Conservation (phyloP, 108 stramenopile species). For the Pseudonitzschia multiseries region DNA sequence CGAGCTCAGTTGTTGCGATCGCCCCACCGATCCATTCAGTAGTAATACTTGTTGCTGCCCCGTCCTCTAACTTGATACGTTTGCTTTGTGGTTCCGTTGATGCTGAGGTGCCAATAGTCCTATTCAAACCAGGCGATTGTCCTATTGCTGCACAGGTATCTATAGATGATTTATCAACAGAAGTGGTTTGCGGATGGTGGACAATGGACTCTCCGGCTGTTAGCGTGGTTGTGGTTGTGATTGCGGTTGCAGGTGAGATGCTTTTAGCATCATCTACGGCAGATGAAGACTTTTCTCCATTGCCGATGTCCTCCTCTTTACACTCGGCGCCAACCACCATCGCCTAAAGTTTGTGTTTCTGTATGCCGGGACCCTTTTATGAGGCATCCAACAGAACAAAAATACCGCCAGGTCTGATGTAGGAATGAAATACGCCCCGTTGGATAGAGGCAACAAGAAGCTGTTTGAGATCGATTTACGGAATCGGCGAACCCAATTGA, state of each 20-base stretch:
- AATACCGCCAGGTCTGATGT: neutral
- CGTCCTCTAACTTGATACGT: slow-evolving; percentile 24
- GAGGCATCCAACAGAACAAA: neutral
- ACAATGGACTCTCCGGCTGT: neutral
- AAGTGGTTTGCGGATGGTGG: neutral
- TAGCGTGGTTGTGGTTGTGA: neutral
- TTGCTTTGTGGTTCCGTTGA: slow-evolving; percentile 23
- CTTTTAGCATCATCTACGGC: neutral
- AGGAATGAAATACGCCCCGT: neutral
- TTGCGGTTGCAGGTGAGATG: neutral
- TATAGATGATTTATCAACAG: neutral
- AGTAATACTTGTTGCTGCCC: neutral
- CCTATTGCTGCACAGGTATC: too few species aligned
- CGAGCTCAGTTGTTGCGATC: neutral
- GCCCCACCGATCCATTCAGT: neutral
- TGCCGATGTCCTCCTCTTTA: neutral
- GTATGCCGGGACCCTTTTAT: neutral
- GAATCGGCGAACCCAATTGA: neutral
- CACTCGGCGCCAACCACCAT: neutral
- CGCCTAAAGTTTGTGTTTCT: neutral
- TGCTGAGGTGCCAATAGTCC: neutral
- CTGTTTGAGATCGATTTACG: neutral
- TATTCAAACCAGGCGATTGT: neutral
- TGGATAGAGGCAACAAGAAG: neutral
- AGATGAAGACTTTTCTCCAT: neutral